A percentile compares a stretch with the other conserved stretches of the same genome.
phyloP scores from a whole-genome alignment of 2,329 filamentous ascomycete species.

The Phialophora tarda region DNA sequence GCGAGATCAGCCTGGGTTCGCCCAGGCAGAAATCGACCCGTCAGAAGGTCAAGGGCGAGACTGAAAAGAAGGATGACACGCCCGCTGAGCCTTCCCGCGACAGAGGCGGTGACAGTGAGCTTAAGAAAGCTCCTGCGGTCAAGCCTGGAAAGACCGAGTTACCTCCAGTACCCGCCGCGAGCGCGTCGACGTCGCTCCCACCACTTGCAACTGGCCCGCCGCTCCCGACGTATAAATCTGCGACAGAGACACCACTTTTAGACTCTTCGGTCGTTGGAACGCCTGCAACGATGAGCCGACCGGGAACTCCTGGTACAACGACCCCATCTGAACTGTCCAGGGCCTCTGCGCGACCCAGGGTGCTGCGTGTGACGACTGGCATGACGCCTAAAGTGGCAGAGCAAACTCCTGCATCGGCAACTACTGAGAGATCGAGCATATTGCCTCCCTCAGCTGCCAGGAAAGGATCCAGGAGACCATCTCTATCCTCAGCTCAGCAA shows the following conservation, averaged over 20 bases:
- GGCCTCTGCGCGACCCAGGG: constrained; percentile 30
- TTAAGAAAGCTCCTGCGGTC: constrained; percentile 20
- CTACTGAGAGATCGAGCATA: constrained; percentile 34
- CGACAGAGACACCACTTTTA: constrained; percentile 22
- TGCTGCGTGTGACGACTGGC: constrained; percentile 37
- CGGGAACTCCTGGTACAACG: constrained; percentile 28
- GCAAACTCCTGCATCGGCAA: constrained; percentile 32
- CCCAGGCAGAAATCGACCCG: constrained; percentile 42
- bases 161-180: constrained; percentile 10
- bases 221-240: constrained; percentile 13
- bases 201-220: neutral
- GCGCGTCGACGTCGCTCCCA: constrained; percentile 1
- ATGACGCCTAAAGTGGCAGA: constrained; percentile 32
- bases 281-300: constrained; percentile 28
- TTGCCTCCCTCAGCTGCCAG: constrained; percentile 27
- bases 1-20: constrained; percentile 51
- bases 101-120: constrained; percentile 41
- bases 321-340: constrained; percentile 28
- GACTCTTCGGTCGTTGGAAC: constrained; percentile 30
- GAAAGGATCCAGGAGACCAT: constrained; percentile 43
- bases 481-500: constrained; percentile 57
- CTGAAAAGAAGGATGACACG: constrained; percentile 19
- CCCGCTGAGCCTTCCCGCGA: constrained; percentile 2
- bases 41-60: constrained; percentile 16
- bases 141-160: constrained; percentile 31